A percentile compares a stretch with the other conserved stretches of the same genome.
phyloP scores from a whole-genome alignment of 2,329 filamentous ascomycete genomes.

The Claviceps lovelessii region DNA sequence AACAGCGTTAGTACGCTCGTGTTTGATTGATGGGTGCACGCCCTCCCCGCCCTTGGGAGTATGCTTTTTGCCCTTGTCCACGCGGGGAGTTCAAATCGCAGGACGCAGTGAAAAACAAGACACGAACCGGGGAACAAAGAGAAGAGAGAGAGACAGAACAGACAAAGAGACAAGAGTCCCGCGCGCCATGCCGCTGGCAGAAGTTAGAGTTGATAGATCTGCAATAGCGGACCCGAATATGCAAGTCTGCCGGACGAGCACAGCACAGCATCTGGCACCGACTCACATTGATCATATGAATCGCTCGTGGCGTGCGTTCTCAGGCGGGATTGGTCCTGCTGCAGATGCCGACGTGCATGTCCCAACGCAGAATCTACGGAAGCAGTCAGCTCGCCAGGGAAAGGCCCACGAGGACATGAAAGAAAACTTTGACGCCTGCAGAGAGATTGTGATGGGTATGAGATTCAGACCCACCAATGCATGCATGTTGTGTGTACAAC shows the following conservation, averaged over 20 bases:
- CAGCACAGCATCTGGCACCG: not conserved
- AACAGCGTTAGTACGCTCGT: too few species aligned
- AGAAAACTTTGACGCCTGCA: too few species aligned
- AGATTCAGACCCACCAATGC: too few species aligned
- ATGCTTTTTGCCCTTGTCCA: too few species aligned
- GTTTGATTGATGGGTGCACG: too few species aligned
- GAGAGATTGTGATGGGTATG: too few species aligned
- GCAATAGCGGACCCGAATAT: not conserved
- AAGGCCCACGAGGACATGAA: not conserved
- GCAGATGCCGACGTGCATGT: not conserved
- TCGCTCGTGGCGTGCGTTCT: not conserved
- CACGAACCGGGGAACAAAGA: too few species aligned
- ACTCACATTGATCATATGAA: not conserved
- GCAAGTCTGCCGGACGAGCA: not conserved
- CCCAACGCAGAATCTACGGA: not conserved
- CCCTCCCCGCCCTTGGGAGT: too few species aligned
- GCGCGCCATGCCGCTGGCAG: not conserved
- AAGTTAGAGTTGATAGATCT: not conserved
- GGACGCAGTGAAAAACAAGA: too few species aligned
- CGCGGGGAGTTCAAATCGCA: too few species aligned
- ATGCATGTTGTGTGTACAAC: too few species aligned
- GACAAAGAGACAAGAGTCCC: not conserved
- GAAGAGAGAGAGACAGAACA: too few species aligned
- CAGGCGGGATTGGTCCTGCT: conserved; percentile 1
- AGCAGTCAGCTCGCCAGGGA: conserved; percentile 1